Evolutionary conservation across 208 protist species (phyloP).

Genomic region (Leishmania mexicana): DNA sequence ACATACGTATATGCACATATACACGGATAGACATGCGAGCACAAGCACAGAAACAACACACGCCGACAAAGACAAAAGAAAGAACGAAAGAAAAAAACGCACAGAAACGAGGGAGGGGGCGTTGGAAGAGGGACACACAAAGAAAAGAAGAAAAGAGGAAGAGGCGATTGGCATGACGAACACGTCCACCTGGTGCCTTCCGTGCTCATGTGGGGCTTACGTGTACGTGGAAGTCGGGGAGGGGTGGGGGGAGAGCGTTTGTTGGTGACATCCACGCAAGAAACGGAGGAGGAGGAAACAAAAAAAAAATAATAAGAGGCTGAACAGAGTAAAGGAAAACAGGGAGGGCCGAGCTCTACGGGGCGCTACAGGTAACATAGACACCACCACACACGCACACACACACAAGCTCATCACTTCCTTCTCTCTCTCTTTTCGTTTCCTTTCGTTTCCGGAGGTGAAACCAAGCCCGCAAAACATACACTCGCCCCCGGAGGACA

Average conservation of each 20-base stretch:
- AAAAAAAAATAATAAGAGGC: background rate
- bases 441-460: background rate
- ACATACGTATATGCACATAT: too few relatives aligned
- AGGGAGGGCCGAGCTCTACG: background rate
- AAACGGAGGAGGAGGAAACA: background rate
- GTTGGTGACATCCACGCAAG: background rate
- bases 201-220: background rate
- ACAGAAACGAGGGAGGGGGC: background rate
- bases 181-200: background rate
- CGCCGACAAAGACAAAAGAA: background rate
- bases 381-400: background rate
- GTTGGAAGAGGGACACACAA: background rate
- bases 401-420: background rate
- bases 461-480: background rate
- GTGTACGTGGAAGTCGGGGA: background rate
- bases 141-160: background rate
- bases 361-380: background rate
- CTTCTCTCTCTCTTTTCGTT: background rate
- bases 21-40: too few relatives aligned
- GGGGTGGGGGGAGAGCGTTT: background rate
- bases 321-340: slow-evolving; percentile 19
- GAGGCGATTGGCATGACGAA: background rate
- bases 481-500: background rate
- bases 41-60: background rate
- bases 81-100: background rate